Percentiles rank a stretch among this genome's conserved stretches.
phyloP scores from a whole-genome alignment of 495 filamentous ascomycete genomes.

The Hypoxylon cercidicola region DNA sequence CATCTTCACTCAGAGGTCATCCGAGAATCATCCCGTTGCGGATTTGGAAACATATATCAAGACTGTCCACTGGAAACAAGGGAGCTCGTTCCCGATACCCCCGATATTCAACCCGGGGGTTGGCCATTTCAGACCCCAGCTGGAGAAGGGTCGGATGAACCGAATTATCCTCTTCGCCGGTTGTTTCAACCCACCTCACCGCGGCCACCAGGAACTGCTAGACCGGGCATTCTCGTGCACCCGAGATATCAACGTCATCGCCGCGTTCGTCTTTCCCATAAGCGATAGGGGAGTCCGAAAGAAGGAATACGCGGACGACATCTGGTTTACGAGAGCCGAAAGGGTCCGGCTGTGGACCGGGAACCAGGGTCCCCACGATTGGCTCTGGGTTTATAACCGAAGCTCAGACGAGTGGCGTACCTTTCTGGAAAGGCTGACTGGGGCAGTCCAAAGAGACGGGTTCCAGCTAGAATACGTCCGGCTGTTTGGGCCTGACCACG shows the following conservation, averaged over 20 bases:
- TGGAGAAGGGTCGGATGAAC: slow-evolving; percentile 1
- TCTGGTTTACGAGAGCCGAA: background rate
- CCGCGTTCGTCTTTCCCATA: slow-evolving; percentile 10
- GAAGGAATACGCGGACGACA: background rate
- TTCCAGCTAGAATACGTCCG: slow-evolving; percentile 6
- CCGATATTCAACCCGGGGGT: slow-evolving; percentile 10
- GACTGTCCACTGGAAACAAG: background rate
- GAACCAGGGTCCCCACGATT: slow-evolving; percentile 14
- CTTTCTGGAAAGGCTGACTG: background rate
- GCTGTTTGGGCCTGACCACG: slow-evolving; percentile 10
- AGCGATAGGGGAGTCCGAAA: background rate
- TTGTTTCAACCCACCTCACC: slow-evolving; percentile 28
- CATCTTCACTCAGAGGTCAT: background rate
- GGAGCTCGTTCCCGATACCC: background rate
- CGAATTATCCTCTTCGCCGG: slow-evolving; percentile 15
- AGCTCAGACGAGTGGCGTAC: background rate
- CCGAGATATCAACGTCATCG: slow-evolving; percentile 20
- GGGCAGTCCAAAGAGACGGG: background rate
- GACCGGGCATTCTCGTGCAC: slow-evolving; percentile 8
- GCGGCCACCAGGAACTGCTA: slow-evolving; percentile 8
- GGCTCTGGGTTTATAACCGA: slow-evolving; percentile 6
- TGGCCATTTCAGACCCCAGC: slow-evolving; percentile 8
- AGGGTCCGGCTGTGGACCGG: slow-evolving; percentile 16
- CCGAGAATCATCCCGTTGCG: slow-evolving; percentile 4
- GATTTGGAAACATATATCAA: slow-evolving; percentile 17